phyloP scores from a whole-genome alignment of 345 rosid genomes.

The Eutrema japonicum region DNA sequence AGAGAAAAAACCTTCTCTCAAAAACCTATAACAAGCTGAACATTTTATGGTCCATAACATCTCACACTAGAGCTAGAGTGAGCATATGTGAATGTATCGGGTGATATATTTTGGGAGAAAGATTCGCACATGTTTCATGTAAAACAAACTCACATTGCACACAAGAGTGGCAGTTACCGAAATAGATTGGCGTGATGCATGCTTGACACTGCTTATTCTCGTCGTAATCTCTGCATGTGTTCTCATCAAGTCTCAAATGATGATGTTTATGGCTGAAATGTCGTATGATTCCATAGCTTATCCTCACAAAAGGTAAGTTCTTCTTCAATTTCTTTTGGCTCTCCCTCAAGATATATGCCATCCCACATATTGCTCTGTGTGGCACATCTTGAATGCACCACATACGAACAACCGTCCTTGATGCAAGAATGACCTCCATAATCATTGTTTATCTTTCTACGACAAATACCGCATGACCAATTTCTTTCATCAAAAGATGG shows the following conservation, averaged over 20 bases:
- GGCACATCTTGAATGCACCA: neutral
- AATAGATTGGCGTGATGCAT: conserved; percentile 5
- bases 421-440: neutral
- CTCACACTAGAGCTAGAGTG: neutral
- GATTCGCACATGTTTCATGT: neutral
- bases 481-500: neutral
- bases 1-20: too few relatives aligned
- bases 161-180: neutral
- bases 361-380: conserved; percentile 3
- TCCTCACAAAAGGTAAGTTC: neutral
- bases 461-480: neutral
- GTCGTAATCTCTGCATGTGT: neutral
- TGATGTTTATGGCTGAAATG: conserved; percentile 2
- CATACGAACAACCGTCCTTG: neutral
- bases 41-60: too few relatives aligned
- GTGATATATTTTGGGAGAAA: neutral
- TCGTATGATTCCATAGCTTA: neutral
- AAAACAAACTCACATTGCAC: neutral
- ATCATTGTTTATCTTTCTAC: neutral
- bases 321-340: neutral
- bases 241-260: neutral
- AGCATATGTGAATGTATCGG: neutral
- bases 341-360: neutral
- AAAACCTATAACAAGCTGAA: too few relatives aligned
- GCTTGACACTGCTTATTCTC: neutral